Percentiles rank a stretch among this genome's conserved stretches.
Evolutionary conservation across 2,329 filamentous ascomycete species (phyloP).

Genomic region (Cryphonectria japonica): DNA sequence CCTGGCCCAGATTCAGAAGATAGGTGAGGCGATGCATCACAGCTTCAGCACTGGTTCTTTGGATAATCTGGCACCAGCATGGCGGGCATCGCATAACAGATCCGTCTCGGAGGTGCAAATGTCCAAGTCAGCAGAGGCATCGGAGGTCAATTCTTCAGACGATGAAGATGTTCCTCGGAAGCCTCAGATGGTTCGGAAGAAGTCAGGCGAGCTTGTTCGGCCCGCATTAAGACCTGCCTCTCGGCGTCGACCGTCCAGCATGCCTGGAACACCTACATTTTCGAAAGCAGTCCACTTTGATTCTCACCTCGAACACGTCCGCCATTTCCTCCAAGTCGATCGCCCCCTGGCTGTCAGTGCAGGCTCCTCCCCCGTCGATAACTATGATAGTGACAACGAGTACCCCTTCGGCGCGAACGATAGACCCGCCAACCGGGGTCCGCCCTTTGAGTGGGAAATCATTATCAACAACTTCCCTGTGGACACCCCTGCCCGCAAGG

Average conservation of each 20-base stretch:
- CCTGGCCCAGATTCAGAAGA: slow-evolving; percentile 38
- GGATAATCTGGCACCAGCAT: slow-evolving; percentile 45
- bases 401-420: slow-evolving; percentile 77
- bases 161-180: slow-evolving; percentile 64
- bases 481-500: slow-evolving; percentile 64
- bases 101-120: slow-evolving; percentile 58
- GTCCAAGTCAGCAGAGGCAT: slow-evolving; percentile 52
- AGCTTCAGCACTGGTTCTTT: slow-evolving; percentile 54
- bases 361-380: slow-evolving; percentile 87
- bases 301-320: slow-evolving; percentile 91
- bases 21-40: slow-evolving; percentile 47
- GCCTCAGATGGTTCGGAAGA: slow-evolving; percentile 95
- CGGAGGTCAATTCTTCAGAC: slow-evolving; percentile 60
- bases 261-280: slow-evolving; percentile 96
- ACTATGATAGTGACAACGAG: slow-evolving; percentile 83
- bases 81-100: slow-evolving; percentile 54
- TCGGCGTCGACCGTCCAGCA: slow-evolving; percentile 85
- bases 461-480: slow-evolving; percentile 80
- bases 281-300: slow-evolving; percentile 99
- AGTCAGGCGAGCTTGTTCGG: slow-evolving; percentile 94
- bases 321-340: slow-evolving; percentile 94
- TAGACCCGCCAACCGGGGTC: slow-evolving; percentile 46
- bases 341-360: slow-evolving; percentile 95
- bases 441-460: slow-evolving; percentile 84
- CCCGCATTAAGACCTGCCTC: slow-evolving; percentile 83